Evolutionary conservation across 1,284 basidiomycete genomes (phyloP).

Genomic region (Ceratobasidium theobromae): DNA sequence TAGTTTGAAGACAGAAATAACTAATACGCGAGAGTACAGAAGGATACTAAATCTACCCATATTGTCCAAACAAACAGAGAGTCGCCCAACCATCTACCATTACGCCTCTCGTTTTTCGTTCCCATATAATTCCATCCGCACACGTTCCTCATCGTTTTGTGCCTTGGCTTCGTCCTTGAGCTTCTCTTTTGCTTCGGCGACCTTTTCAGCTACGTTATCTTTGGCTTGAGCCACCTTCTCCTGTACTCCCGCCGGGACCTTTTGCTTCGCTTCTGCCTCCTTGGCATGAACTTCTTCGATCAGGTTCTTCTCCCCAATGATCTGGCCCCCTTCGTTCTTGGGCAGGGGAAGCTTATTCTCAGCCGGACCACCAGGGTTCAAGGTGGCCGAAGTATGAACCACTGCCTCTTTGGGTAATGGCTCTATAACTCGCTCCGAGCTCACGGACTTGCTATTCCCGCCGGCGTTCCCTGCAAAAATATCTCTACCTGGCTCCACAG

Average conservation of each 20-base stretch:
- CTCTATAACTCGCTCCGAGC: slow-evolving; percentile 46
- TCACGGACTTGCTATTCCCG: slow-evolving; percentile 40
- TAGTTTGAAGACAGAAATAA: not conserved
- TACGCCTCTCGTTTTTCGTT: slow-evolving; percentile 8
- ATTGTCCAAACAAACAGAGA: slow-evolving; percentile 10
- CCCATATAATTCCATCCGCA: slow-evolving; percentile 53
- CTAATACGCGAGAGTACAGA: slow-evolving; percentile 6
- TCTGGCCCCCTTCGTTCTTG: slow-evolving; percentile 16
- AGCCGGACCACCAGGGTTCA: slow-evolving; percentile 30
- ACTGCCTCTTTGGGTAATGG: slow-evolving; percentile 19
- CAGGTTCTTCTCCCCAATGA: slow-evolving; percentile 29
- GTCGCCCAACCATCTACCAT: not conserved
- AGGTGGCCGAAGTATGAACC: not conserved
- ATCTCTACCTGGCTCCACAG: slow-evolving; percentile 66
- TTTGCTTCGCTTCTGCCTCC: not conserved
- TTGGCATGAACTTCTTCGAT: slow-evolving; percentile 24
- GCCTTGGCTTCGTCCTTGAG: slow-evolving; percentile 13
- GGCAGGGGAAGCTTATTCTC: slow-evolving; percentile 31
- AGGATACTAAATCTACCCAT: slow-evolving; percentile 10
- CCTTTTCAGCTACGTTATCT: slow-evolving; percentile 37
- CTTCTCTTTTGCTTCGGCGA: slow-evolving; percentile 46
- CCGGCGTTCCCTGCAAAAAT: slow-evolving; percentile 52
- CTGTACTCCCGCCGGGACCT: not conserved
- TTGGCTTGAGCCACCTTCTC: not conserved
- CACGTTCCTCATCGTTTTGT: slow-evolving; percentile 51